Base-by-base conservation (phyloP, 352 stramenopile genomes). In the Phytophthora podocarpi region DNA sequence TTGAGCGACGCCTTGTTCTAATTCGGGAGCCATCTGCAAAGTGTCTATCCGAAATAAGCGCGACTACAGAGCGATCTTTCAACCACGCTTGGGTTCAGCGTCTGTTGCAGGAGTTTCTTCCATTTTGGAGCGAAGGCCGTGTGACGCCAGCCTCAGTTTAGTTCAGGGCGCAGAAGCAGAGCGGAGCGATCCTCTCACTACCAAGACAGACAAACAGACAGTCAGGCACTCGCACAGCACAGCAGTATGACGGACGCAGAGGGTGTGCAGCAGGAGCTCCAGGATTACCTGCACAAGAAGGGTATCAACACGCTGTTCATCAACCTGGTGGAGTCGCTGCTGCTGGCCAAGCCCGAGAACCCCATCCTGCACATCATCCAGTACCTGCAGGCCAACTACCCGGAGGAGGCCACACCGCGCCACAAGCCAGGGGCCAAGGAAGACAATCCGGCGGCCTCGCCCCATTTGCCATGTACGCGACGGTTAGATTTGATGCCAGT, bases 281-380 rank as follows among this genome's bases (percentile, higher is more conserved):
- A 97, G 77, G 85, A 95, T 31, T 97, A 97, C 59, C 55, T 97
- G 54, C 85, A 95, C 67, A 90, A 93, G 70, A 97, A 97, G 59
- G 87, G 88, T 72, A 95, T 97, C 67, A 97, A 96, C 73, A 94
- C 84, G 59, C 82, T 97, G 35, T 97, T 97, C 58, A 95, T 96
- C 53, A 97, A 96, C 74, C 73, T 97, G 54, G 89, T 97, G 23
- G 88, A 97, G 78, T 93, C 90, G 62, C 76, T 97, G 18, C 64
- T 97, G 60, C 72, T 97, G 34, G 76, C 89, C 40, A 96, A 96
- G 69, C 89, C 89, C 2, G 89, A 97, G 55, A 96, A 95, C 64
- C 89, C 89, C 35, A 84, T 97, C 41, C 62, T 74, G 34, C 90
- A 96, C 71, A 96, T 97, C 45, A 90, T 97, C 59, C 80, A 96